phyloP scores from a whole-genome alignment of 1,284 basidiomycete species.

The Leccinum pseudoinsigne region DNA sequence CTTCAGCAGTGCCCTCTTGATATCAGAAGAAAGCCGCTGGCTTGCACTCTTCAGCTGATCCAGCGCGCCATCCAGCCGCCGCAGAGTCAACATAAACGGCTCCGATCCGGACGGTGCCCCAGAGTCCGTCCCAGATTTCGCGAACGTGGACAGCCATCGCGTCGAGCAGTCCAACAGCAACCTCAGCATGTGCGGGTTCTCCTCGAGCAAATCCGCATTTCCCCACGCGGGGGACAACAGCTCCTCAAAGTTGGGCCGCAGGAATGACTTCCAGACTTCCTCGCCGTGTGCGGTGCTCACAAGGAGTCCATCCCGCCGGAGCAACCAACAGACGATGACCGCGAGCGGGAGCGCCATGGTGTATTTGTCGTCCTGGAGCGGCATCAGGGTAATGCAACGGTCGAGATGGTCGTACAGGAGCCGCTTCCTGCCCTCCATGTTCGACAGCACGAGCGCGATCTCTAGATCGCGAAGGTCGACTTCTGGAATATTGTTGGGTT shows the following conservation, averaged over 20 bases:
- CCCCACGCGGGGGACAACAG: slow-evolving; percentile 7
- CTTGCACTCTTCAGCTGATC: background rate
- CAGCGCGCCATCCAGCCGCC: background rate
- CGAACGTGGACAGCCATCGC: slow-evolving; percentile 3
- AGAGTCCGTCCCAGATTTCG: background rate
- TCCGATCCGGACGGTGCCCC: background rate
- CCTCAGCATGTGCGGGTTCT: slow-evolving; percentile 10
- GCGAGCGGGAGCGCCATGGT: slow-evolving; percentile 5
- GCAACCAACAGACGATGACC: slow-evolving; percentile 10
- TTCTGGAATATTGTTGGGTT: slow-evolving; percentile 6
- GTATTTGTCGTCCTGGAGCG: background rate
- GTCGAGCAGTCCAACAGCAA: slow-evolving; percentile 6
- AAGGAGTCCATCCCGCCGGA: background rate
- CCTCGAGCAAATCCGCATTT: slow-evolving; percentile 6
- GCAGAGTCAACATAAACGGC: background rate
- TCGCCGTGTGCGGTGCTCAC: background rate
- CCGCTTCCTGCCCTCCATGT: background rate
- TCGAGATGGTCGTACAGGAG: slow-evolving; percentile 10
- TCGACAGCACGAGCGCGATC: slow-evolving; percentile 6
- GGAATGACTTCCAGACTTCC: slow-evolving; percentile 1
- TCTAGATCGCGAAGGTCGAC: slow-evolving; percentile 8
- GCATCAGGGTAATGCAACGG: background rate
- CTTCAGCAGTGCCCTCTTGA: slow-evolving; percentile 4
- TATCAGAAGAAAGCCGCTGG: slow-evolving; percentile 2
- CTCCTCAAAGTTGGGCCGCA: slow-evolving; percentile 7